Evolutionary conservation across 2,329 filamentous ascomycete species (phyloP).

Genomic region (Neopestalotiopsis rosae): DNA sequence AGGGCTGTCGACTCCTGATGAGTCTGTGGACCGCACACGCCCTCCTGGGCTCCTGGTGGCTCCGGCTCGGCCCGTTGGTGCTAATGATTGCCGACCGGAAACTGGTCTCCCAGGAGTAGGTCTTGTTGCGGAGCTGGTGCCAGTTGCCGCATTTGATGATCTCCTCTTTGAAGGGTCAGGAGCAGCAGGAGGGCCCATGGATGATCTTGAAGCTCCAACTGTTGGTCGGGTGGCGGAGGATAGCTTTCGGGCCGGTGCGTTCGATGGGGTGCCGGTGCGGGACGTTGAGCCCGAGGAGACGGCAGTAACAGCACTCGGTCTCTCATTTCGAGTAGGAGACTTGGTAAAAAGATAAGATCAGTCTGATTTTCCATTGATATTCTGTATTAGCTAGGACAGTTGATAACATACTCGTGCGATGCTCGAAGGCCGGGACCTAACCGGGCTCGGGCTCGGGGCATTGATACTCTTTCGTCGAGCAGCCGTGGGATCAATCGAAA

Average conservation of each 20-base stretch:
- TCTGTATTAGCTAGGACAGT: background rate
- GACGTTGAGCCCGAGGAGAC: constrained; percentile 63
- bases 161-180: constrained; percentile 50
- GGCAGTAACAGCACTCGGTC: constrained; percentile 64
- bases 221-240: constrained; percentile 56
- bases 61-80: constrained; percentile 39
- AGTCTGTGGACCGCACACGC: constrained; percentile 53
- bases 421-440: constrained; percentile 61
- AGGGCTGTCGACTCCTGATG: constrained; percentile 47
- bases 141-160: constrained; percentile 50
- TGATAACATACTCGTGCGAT: constrained; percentile 54
- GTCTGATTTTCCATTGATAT: background rate
- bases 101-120: constrained; percentile 38
- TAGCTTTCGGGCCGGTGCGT: constrained; percentile 48
- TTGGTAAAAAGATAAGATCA: constrained; percentile 37
- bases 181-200: constrained; percentile 70
- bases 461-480: constrained; percentile 72
- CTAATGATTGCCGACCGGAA: constrained; percentile 42
- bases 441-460: constrained; percentile 75
- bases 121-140: constrained; percentile 37
- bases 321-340: constrained; percentile 77
- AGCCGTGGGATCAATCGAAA: constrained; percentile 57
- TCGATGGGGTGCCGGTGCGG: constrained; percentile 69
- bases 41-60: constrained; percentile 43
- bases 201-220: constrained; percentile 58